Evolutionary conservation across 257 asterid genomes (phyloP).

Genomic region (Gardenia jasminoides): DNA sequence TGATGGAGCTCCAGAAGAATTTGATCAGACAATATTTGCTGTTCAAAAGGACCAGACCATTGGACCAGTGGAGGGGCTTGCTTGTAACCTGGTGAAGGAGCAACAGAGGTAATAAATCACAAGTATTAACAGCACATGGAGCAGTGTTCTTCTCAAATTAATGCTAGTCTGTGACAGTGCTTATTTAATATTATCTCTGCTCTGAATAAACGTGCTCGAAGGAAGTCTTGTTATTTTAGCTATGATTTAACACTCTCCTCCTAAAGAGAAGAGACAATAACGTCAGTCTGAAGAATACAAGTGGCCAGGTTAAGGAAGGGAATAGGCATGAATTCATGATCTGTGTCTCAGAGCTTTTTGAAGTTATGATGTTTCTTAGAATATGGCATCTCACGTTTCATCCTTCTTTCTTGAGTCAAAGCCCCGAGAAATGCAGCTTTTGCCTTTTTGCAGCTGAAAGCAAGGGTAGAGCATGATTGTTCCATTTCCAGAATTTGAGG

Average conservation of each 20-base stretch:
- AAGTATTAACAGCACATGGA: neutral
- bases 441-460: too few relatives aligned
- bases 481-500: neutral
- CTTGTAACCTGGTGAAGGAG: slow-evolving; percentile 71
- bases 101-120: slow-evolving; percentile 68
- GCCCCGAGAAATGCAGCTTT: neutral
- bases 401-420: neutral
- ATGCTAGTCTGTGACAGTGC: neutral
- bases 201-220: neutral
- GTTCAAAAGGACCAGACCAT: slow-evolving; percentile 55
- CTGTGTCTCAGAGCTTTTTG: neutral
- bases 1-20: slow-evolving; percentile 90
- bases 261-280: neutral
- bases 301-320: neutral
- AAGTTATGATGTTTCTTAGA: neutral
- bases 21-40: slow-evolving; percentile 87
- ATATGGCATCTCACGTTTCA: neutral
- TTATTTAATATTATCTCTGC: neutral
- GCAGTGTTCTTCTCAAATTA: neutral
- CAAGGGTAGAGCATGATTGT: neutral
- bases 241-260: neutral
- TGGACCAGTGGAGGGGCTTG: slow-evolving; percentile 60
- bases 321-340: neutral
- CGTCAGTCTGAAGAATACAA: neutral
- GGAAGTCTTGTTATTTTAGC: neutral